phyloP scores from a whole-genome alignment of 257 asterid genomes.

The Plantago major region DNA sequence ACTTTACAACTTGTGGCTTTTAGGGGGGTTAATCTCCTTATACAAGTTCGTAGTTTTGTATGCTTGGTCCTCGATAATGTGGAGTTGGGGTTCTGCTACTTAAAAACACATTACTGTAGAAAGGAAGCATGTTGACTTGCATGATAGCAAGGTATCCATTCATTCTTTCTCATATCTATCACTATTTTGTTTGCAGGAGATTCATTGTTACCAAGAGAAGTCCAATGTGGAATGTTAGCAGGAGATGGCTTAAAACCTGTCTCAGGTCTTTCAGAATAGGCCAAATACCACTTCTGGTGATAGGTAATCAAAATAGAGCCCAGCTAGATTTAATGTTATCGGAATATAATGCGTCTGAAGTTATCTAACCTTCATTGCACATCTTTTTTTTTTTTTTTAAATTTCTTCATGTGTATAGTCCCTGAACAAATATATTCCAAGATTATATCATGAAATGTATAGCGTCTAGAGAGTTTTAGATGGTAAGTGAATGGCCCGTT shows the following conservation, averaged over 20 bases:
- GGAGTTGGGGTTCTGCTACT: neutral
- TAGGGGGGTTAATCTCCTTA: neutral
- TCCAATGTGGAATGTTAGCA: neutral
- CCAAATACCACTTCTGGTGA: neutral
- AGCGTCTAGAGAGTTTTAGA: too few relatives aligned
- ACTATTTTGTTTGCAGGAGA: slow-evolving; percentile 11
- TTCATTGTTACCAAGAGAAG: slow-evolving; percentile 5
- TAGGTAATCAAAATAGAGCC: neutral
- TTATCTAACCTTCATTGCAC: too few relatives aligned
- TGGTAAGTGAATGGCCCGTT: too few relatives aligned
- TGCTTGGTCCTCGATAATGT: neutral
- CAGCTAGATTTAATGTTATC: too few relatives aligned
- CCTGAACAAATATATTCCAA: too few relatives aligned
- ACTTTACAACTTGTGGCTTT: neutral
- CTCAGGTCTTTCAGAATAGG: neutral
- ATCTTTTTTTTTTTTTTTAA: too few relatives aligned
- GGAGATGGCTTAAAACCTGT: neutral
- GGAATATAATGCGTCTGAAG: too few relatives aligned
- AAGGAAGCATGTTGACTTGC: neutral
- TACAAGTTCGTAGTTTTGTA: neutral
- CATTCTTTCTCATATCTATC: slow-evolving; percentile 2
- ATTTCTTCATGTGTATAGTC: too few relatives aligned
- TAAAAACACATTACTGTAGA: neutral
- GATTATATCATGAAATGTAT: too few relatives aligned
- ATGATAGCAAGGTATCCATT: neutral